Evolutionary conservation across 352 stramenopile genomes (phyloP).

Genomic region (Phytophthora europaea): DNA sequence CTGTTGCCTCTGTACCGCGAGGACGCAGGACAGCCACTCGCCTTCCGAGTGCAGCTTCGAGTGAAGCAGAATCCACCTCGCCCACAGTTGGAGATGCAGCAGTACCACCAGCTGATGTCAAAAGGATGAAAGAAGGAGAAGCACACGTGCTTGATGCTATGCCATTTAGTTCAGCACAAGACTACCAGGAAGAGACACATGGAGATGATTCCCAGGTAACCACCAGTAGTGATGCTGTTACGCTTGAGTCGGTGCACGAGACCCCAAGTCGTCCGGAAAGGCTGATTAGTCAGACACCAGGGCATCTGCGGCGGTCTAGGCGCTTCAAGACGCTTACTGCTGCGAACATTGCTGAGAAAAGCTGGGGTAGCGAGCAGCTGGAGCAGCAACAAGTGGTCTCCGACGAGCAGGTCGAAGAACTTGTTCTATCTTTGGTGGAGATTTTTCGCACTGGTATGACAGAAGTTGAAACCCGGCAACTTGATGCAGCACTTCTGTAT

Average conservation of each 20-base stretch:
- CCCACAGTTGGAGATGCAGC: not conserved
- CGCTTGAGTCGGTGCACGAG: not conserved
- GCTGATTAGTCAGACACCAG: conserved; percentile 2
- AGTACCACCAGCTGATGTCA: not conserved
- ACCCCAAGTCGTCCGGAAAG: conserved; percentile 1
- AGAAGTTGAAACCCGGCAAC: conserved; percentile 9
- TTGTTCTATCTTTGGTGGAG: conserved; percentile 20
- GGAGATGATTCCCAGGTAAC: not conserved
- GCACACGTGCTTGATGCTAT: not conserved
- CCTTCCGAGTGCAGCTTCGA: not conserved
- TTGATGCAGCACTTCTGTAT: conserved; percentile 10
- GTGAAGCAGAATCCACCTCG: not conserved
- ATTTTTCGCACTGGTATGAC: conserved; percentile 14
- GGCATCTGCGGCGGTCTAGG: conserved; percentile 21
- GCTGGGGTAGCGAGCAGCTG: conserved; percentile 4
- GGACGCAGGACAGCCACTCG: not conserved
- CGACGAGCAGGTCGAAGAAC: conserved; percentile 19
- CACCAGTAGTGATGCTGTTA: not conserved
- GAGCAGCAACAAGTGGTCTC: conserved; percentile 13
- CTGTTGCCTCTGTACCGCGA: not conserved
- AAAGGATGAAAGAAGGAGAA: not conserved
- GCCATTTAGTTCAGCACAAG: not conserved
- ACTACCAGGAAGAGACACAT: not conserved
- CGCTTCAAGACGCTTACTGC: conserved; percentile 22
- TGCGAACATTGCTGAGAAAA: conserved; percentile 18